Evolutionary conservation across 805 yeast genomes (phyloP).

Genomic region (Ogataea henricii): DNA sequence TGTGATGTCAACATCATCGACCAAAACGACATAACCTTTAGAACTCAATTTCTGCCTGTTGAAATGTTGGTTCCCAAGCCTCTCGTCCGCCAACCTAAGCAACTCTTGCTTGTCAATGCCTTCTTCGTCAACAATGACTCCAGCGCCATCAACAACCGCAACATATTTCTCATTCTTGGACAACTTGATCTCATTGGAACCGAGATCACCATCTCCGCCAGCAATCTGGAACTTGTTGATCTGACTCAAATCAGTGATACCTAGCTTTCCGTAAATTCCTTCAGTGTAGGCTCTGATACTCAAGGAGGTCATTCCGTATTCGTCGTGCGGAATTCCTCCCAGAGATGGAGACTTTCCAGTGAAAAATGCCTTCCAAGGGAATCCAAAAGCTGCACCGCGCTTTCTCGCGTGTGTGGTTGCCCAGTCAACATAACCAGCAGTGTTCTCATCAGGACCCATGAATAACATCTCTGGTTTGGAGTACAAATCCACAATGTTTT

Average conservation of each 20-base stretch:
- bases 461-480: conserved; percentile 86
- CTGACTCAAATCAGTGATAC: conserved; percentile 53
- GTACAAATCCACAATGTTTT: conserved; percentile 80
- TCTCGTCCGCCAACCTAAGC: conserved; percentile 69
- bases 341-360: conserved; percentile 90
- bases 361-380: conserved; percentile 90
- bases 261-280: conserved; percentile 78
- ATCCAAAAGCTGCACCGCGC: conserved; percentile 86
- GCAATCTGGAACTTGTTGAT: conserved; percentile 92
- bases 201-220: conserved; percentile 98
- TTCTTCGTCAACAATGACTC: conserved; percentile 88
- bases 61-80: conserved; percentile 72
- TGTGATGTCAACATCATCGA: conserved; percentile 78
- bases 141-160: conserved; percentile 93
- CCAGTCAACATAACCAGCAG: conserved; percentile 95
- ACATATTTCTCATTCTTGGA: conserved; percentile 83
- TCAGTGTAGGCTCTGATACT: conserved; percentile 91
- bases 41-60: conserved; percentile 66
- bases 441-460: conserved; percentile 99
- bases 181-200: conserved; percentile 89
- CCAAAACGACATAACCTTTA: conserved; percentile 78
- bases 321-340: conserved; percentile 99
- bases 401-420: conserved; percentile 90
- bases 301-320: conserved; percentile 95
- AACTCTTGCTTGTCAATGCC: conserved; percentile 85